phyloP scores from a whole-genome alignment of 106 monocot genomes.

The Iris macrosiphon region DNA sequence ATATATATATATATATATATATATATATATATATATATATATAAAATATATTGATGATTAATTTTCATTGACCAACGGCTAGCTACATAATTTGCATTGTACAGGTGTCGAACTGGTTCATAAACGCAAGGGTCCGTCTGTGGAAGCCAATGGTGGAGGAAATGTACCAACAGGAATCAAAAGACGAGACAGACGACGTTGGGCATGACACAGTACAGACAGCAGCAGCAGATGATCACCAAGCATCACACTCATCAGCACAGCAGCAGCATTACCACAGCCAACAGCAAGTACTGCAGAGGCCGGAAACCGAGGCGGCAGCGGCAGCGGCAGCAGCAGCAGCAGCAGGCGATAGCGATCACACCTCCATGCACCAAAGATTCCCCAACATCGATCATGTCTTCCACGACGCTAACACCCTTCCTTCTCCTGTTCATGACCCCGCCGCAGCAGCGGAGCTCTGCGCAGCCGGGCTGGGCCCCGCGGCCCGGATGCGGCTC shows the following conservation, averaged over 20 bases:
- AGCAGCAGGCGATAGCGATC: background rate
- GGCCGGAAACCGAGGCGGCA: background rate
- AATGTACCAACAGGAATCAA: conserved; percentile 79
- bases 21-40: too few relatives aligned
- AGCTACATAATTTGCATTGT: too few relatives aligned
- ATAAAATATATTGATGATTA: too few relatives aligned
- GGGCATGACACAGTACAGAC: conserved; percentile 1
- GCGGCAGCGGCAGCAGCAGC: background rate
- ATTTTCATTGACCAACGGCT: too few relatives aligned
- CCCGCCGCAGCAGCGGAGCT: conserved; percentile 26
- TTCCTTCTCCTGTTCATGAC: background rate
- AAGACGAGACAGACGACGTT: conserved; percentile 19
- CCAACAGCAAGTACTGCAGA: background rate
- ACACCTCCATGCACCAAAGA: background rate
- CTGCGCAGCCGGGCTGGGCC: conserved; percentile 12
- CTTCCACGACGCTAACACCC: background rate
- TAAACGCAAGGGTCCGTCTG: too few relatives aligned
- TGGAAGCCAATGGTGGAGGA: conserved; percentile 65
- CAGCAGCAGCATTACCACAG: conserved; percentile 14
- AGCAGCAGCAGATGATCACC: conserved; percentile 4
- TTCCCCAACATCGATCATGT: too few relatives aligned
- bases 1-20: too few relatives aligned
- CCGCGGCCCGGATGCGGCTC: conserved; percentile 26
- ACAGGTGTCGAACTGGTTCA: too few relatives aligned
- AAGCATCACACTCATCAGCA: conserved; percentile 15